phyloP scores from a whole-genome alignment of 139 green algal genomes.

The Tetradesmus lagerheimii region DNA sequence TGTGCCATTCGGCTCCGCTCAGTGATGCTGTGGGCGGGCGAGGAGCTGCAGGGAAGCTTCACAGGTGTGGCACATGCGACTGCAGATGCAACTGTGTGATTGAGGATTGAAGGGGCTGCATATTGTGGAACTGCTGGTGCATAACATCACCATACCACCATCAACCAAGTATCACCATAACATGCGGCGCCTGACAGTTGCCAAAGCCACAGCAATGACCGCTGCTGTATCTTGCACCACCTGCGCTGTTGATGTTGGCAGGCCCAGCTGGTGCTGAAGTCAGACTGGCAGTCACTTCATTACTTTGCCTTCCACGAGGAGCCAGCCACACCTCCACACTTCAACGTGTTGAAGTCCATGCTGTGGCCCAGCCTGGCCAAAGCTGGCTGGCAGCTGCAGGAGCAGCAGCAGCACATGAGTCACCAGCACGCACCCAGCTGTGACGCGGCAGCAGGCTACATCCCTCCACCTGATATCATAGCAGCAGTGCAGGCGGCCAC shows the following conservation, averaged over 20 bases:
- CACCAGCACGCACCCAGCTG: not conserved
- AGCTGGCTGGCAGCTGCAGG: not conserved
- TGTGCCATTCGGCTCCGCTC: no score
- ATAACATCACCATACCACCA: no score
- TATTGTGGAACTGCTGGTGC: no score
- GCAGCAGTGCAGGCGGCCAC: not conserved
- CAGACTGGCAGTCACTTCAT: not conserved
- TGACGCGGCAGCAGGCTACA: not conserved
- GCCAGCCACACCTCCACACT: not conserved
- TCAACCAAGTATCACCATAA: no score
- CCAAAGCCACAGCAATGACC: no score
- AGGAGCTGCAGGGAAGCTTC: no score
- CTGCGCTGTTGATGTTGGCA: not conserved
- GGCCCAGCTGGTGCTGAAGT: not conserved
- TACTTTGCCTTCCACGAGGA: not conserved
- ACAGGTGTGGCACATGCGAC: no score
- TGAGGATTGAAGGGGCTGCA: no score
- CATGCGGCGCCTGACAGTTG: no score
- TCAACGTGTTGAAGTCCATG: not conserved
- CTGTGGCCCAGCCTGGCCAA: not conserved
- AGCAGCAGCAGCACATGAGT: not conserved
- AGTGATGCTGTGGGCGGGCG: no score
- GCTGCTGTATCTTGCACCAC: not conserved
- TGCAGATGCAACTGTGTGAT: no score
- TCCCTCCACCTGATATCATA: not conserved